A percentile compares a stretch with the other conserved stretches of the same genome.
Conservation (phyloP, 148 eudicot genomes). For the Selenicereus undatus region DNA sequence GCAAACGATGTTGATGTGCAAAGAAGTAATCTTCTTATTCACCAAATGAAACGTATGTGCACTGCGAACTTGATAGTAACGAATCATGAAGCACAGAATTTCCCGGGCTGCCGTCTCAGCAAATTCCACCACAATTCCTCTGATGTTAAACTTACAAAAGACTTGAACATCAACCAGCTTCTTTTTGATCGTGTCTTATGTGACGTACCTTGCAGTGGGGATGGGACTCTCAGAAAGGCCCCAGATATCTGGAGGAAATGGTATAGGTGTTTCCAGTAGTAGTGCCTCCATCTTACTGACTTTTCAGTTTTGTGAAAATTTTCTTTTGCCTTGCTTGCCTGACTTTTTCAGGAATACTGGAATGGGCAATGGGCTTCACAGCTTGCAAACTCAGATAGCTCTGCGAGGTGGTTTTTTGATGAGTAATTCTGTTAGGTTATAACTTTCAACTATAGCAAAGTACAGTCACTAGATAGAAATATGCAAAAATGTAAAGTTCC, state of each 20-base stretch:
- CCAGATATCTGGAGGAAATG: slow-evolving; percentile 99
- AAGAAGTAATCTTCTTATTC: slow-evolving; percentile 99
- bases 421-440: slow-evolving; percentile 2
- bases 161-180: slow-evolving; percentile 53
- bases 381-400: slow-evolving; percentile 80
- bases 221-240: slow-evolving; percentile 97
- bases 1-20: slow-evolving; percentile 98
- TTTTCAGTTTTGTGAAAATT: slow-evolving; percentile 11
- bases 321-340: not conserved
- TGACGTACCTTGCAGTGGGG: slow-evolving; percentile 99
- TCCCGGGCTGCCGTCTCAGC: slow-evolving; percentile 84
- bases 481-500: not conserved
- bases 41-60: slow-evolving; percentile 98
- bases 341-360: slow-evolving; percentile 63
- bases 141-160: slow-evolving; percentile 36
- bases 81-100: slow-evolving; percentile 95
- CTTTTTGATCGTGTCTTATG: slow-evolving; percentile 94
- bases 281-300: not conserved
- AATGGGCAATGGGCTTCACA: slow-evolving; percentile 87
- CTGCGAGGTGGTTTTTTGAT: slow-evolving; percentile 65
- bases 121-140: slow-evolving; percentile 39
- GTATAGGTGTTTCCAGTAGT: slow-evolving; percentile 32
- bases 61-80: slow-evolving; percentile 95
- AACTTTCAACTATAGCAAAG: not conserved
- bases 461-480: not conserved